Evolutionary conservation across 192 early-diverging fungal genomes (phyloP).

Genomic region (Backusella tuberculispora): DNA sequence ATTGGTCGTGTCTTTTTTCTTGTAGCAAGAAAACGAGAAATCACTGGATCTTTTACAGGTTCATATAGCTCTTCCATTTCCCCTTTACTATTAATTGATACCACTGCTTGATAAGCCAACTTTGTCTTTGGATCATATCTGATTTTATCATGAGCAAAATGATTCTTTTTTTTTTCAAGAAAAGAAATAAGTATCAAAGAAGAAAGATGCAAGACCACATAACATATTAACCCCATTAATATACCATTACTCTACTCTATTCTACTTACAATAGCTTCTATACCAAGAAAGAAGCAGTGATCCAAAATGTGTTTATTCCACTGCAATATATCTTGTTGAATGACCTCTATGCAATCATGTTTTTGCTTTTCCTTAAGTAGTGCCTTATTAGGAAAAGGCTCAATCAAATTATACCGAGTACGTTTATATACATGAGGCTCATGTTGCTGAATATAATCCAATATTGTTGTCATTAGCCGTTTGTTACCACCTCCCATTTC

Average conservation of each 20-base stretch:
- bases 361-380: slow-evolving; percentile 32
- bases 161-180: slow-evolving; percentile 61
- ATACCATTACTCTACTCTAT: background rate
- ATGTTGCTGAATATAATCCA: slow-evolving; percentile 81
- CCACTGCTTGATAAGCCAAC: slow-evolving; percentile 78
- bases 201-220: too few species aligned
- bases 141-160: slow-evolving; percentile 95
- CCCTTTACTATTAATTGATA: slow-evolving; percentile 77
- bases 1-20: slow-evolving; percentile 60
- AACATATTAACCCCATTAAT: background rate
- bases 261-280: slow-evolving; percentile 87
- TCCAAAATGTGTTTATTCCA: slow-evolving; percentile 73
- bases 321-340: slow-evolving; percentile 92
- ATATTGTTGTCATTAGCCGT: slow-evolving; percentile 89
- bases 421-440: slow-evolving; percentile 80
- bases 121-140: slow-evolving; percentile 79
- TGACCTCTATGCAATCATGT: slow-evolving; percentile 73
- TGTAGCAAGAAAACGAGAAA: slow-evolving; percentile 67
- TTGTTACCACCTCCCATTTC: slow-evolving; percentile 97
- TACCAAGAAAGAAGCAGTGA: slow-evolving; percentile 89
- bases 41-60: slow-evolving; percentile 74
- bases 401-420: slow-evolving; percentile 87
- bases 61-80: slow-evolving; percentile 89
- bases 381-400: slow-evolving; percentile 66
- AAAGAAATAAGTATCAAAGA: background rate